These are phyloP conservation scores for Fraxinus sp. DNA, from an alignment of 305 asterid species.

Conservation along the genomic window DNA sequence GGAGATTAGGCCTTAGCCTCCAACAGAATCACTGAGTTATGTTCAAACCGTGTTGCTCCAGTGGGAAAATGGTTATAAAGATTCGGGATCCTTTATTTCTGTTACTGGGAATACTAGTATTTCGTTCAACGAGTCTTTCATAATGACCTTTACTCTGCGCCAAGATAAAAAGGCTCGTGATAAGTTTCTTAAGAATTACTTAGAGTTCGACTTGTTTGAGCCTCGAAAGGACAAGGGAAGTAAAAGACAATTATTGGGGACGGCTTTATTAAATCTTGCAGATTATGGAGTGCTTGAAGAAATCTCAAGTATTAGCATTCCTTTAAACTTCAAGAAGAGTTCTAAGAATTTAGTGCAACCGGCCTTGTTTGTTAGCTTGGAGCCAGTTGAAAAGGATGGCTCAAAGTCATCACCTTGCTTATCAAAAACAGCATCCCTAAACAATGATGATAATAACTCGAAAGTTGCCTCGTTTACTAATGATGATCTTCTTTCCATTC, in stretches of 20 bases:
- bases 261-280: slow-evolving; percentile 64
- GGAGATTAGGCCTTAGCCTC: too few species aligned
- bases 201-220: too few species aligned
- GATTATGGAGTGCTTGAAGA: slow-evolving; percentile 66
- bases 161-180: too few species aligned
- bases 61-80: too few species aligned
- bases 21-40: too few species aligned
- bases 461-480: slow-evolving; percentile 60
- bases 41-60: too few species aligned
- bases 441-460: slow-evolving; percentile 39
- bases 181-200: too few species aligned
- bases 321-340: slow-evolving; percentile 64
- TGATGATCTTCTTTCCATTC: slow-evolving; percentile 75
- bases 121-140: too few species aligned
- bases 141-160: too few species aligned
- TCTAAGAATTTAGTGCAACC: slow-evolving; percentile 48
- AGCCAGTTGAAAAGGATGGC: slow-evolving; percentile 58
- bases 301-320: slow-evolving; percentile 40
- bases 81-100: too few species aligned
- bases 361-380: slow-evolving; percentile 49
- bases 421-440: slow-evolving; percentile 52
- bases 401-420: slow-evolving; percentile 57
- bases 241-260: slow-evolving; percentile 41
- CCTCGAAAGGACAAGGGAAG: too few species aligned
- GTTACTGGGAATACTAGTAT: too few species aligned